phyloP scores from a whole-genome alignment of 2,329 filamentous ascomycete species.

The Cercospora sojina region DNA sequence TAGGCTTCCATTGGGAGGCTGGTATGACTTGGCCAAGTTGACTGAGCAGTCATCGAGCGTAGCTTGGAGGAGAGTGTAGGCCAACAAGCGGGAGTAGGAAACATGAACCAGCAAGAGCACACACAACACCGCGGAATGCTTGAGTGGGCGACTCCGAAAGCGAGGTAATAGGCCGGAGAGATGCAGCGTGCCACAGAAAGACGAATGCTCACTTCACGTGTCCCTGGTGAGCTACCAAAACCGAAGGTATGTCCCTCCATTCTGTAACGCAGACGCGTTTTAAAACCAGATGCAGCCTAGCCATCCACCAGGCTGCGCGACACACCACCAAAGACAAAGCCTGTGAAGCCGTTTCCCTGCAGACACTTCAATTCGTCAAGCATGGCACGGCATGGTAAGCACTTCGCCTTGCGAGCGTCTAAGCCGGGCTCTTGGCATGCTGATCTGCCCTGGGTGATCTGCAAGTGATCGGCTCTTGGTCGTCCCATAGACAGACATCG shows the following conservation, averaged over 20 bases:
- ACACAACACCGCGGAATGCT: too few relatives aligned
- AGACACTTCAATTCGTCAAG: not conserved
- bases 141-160: too few relatives aligned
- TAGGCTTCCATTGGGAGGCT: not conserved
- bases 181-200: not conserved
- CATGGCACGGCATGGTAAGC: not conserved
- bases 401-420: conserved; percentile 6
- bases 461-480: conserved; percentile 7
- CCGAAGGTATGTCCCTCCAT: not conserved
- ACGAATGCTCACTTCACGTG: not conserved
- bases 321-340: not conserved
- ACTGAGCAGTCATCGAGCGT: too few relatives aligned
- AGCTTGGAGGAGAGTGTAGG: too few relatives aligned
- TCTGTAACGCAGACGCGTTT: not conserved
- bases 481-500: conserved; percentile 1
- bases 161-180: not conserved
- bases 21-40: too few relatives aligned
- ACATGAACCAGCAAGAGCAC: too few relatives aligned
- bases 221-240: not conserved
- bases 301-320: not conserved
- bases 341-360: not conserved
- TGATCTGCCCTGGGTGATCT: not conserved
- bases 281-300: not conserved
- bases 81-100: too few relatives aligned
- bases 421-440: not conserved